Evolutionary conservation across 2,329 filamentous ascomycete species (phyloP), one percentile per base, ranked within the genome.

Genomic region (Metarhizium album): DNA sequence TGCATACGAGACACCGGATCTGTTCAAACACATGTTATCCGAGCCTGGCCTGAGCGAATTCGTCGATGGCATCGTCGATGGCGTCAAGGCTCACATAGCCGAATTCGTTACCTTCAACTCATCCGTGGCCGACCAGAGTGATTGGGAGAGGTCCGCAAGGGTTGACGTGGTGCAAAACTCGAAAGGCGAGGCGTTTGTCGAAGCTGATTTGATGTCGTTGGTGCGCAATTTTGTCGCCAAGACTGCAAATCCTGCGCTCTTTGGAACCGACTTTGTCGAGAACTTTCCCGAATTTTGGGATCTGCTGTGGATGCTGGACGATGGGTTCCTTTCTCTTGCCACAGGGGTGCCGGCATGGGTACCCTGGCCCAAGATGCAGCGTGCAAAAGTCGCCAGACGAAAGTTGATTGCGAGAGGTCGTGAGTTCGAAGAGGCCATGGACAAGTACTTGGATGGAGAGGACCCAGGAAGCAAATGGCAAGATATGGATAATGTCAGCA

Each of bases 221-320:
- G 57, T 63, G 3, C 65, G 62, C 14, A 65, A 65, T 51, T 71
- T 68, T 51, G 59, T 69, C 8, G 64, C 65, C 24, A 60, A 58
- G 20, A 64, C 67, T 2, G 62, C 66, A 8, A 69, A 62, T 13
- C 54, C 59, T 3, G 60, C 66, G 2, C 57, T 71, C 4, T 65
- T 70, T 45, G 70, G 70, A n/a, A 65, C 64, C 3, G 65, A 71
- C 52, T 69, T 72, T 57, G 61, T 69, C 43, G 62, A 70, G 27
- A 68, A 71, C 54, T 71, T 67, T 14, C 62, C 66, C 2, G 63
- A 68, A 0, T 62, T 70, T 20, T 69, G 66, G 60, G 54, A 64
- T 33, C 56, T 63, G 13, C 53, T 72, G 37, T 72, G 69, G 69
- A 52, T 56, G 8, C 67, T 69, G 40, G 67, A 71, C 49, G 58